Percentiles rank a stretch among this genome's conserved stretches.
Evolutionary conservation across 164 flowering plant species (phyloP).

Genomic region (Kingdonia uniflora): DNA sequence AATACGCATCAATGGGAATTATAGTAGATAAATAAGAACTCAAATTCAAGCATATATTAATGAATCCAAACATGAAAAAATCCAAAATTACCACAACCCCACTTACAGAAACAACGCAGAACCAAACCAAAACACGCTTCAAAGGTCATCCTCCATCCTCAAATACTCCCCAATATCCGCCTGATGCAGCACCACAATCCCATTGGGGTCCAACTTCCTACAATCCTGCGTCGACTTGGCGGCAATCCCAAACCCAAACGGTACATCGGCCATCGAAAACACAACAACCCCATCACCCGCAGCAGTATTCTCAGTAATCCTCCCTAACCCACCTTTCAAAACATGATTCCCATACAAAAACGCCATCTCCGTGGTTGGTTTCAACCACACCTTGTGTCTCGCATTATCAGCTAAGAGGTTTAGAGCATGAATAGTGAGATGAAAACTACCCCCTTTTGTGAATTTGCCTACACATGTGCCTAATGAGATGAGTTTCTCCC

Average conservation of each 20-base stretch:
- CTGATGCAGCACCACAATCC: conserved; percentile 1
- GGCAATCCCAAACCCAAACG: neutral
- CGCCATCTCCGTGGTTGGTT: neutral
- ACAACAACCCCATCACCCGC: conserved; percentile 1
- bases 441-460: neutral
- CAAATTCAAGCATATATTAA: no score
- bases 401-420: conserved; percentile 1
- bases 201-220: conserved; percentile 3
- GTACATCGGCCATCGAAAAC: neutral
- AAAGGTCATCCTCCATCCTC: conserved; percentile 2
- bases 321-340: conserved; percentile 4
- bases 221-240: conserved; percentile 1
- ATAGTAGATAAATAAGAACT: no score
- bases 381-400: neutral
- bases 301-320: neutral
- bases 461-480: neutral
- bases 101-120: no score
- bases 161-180: conserved; percentile 1
- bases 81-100: no score
- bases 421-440: neutral
- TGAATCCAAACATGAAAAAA: no score
- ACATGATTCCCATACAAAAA: conserved; percentile 1
- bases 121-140: no score
- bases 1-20: no score
- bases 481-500: neutral